A percentile compares a stretch with the other conserved stretches of the same genome.
Evolutionary conservation across 2,329 filamentous ascomycete genomes (phyloP).

Genomic region (Ambrosiella cleistominuta): DNA sequence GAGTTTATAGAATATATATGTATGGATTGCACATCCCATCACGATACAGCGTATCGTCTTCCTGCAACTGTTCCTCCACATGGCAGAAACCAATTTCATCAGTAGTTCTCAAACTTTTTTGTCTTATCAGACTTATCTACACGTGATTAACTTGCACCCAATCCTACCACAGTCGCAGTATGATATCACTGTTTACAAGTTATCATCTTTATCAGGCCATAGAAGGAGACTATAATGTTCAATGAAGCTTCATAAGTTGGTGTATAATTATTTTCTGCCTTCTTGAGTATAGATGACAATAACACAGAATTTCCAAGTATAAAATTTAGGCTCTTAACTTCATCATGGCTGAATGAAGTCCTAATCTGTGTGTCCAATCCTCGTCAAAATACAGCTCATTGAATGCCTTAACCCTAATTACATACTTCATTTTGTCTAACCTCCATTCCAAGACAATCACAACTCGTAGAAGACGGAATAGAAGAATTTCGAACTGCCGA

Average conservation of each 20-base stretch:
- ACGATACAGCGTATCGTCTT: neutral
- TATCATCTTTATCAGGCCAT: neutral
- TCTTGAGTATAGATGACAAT: no score
- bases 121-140: constrained; percentile 12
- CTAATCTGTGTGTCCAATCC: neutral
- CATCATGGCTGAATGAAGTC: no score
- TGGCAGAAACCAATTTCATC: neutral
- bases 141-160: constrained; percentile 9
- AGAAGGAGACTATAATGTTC: neutral
- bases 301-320: neutral
- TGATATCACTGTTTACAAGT: neutral
- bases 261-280: no score
- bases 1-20: neutral
- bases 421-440: no score
- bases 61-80: neutral
- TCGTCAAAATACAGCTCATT: neutral
- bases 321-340: neutral
- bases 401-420: neutral
- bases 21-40: neutral
- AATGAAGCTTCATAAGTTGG: no score
- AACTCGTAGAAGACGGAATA: no score
- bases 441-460: no score
- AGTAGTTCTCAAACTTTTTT: constrained; percentile 13
- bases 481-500: no score
- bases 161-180: neutral